These are phyloP conservation scores for Vigna nakashimae DNA, from an alignment of 306 rosid species.

Conservation along the genomic window DNA sequence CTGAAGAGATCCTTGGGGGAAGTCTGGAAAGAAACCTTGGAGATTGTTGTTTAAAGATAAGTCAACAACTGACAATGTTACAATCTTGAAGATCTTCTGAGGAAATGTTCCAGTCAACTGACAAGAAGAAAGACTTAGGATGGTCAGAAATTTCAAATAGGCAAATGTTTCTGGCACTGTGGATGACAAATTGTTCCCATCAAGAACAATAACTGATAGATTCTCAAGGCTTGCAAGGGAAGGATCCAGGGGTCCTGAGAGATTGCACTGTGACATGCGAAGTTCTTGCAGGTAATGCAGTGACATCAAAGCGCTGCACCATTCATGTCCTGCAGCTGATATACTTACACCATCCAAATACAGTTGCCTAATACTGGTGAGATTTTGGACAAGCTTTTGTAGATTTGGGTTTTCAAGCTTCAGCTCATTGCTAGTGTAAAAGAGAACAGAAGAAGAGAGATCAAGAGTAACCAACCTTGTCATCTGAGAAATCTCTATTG, in stretches of 20 bases:
- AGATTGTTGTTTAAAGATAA: constrained; percentile 39
- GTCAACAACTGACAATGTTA: constrained; percentile 41
- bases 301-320: constrained; percentile 48
- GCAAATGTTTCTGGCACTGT: constrained; percentile 44
- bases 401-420: constrained; percentile 52
- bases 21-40: constrained; percentile 45
- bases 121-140: constrained; percentile 3
- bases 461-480: constrained; percentile 56
- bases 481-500: constrained; percentile 49
- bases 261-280: constrained; percentile 33
- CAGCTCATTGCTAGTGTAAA: not conserved
- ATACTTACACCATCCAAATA: constrained; percentile 60
- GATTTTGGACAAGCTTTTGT: constrained; percentile 40
- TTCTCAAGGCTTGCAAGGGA: constrained; percentile 35
- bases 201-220: constrained; percentile 43
- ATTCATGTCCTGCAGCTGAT: constrained; percentile 49
- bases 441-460: constrained; percentile 33
- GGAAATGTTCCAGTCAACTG: constrained; percentile 52
- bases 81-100: constrained; percentile 30
- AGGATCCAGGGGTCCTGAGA: constrained; percentile 51
- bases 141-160: constrained; percentile 36
- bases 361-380: constrained; percentile 46
- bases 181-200: constrained; percentile 41
- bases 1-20: constrained; percentile 38
- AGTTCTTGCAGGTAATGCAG: constrained; percentile 40